Percentiles rank a stretch among this genome's conserved stretches.
Evolutionary conservation across 2,329 filamentous ascomycete species (phyloP).

Genomic region (Coniochaeta hoffmannii): DNA sequence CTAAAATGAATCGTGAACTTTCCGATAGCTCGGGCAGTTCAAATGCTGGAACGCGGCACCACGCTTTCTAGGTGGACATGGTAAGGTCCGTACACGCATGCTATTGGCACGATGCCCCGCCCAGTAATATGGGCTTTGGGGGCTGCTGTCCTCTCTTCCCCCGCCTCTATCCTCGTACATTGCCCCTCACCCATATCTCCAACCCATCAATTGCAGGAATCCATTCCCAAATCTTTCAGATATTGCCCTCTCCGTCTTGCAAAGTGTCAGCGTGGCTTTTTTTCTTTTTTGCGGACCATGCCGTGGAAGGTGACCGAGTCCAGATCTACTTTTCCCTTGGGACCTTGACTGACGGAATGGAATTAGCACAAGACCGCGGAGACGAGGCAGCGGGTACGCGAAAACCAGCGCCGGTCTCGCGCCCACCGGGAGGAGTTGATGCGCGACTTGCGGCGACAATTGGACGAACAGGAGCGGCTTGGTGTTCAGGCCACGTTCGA

Average conservation of each 20-base stretch:
- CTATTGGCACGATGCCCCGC: too few relatives aligned
- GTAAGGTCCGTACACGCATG: too few relatives aligned
- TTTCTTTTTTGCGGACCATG: not conserved
- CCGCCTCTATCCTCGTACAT: too few relatives aligned
- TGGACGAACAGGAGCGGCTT: conserved; percentile 38
- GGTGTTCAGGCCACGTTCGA: conserved; percentile 41
- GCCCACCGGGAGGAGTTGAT: conserved; percentile 43
- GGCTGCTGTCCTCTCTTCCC: too few relatives aligned
- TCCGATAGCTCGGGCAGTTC: too few relatives aligned
- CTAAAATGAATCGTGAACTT: too few relatives aligned
- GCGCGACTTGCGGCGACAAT: conserved; percentile 35
- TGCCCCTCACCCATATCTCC: too few relatives aligned
- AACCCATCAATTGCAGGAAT: not conserved
- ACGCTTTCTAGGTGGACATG: too few relatives aligned
- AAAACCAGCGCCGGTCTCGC: conserved; percentile 48
- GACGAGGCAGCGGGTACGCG: conserved; percentile 19
- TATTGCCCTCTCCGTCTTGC: not conserved
- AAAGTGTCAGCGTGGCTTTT: not conserved
- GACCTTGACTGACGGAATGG: not conserved
- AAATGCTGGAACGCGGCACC: too few relatives aligned
- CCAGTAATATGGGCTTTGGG: too few relatives aligned
- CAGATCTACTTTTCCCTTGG: not conserved
- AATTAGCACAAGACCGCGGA: conserved; percentile 5
- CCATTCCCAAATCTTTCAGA: not conserved
- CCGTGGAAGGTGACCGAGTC: conserved; percentile 2